Percentiles rank a stretch among this genome's conserved stretches.
These are phyloP conservation scores for Tolypocladium tundrense DNA, from an alignment of 2,329 filamentous ascomycete species.

Conservation along the genomic window DNA sequence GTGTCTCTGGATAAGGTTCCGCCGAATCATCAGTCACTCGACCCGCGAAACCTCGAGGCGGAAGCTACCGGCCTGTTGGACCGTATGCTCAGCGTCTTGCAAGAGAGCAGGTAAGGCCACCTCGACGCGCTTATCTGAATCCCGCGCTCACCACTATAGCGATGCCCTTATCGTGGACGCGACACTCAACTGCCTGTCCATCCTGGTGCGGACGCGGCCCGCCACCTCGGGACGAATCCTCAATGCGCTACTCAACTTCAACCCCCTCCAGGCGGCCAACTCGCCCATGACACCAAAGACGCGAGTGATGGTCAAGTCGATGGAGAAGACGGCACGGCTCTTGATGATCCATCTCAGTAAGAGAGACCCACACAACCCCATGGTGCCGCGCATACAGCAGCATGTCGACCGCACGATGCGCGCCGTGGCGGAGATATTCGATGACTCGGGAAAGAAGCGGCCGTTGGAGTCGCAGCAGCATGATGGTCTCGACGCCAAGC, in stretches of 20 bases:
- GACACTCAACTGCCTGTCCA: constrained; percentile 78
- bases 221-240: constrained; percentile 77
- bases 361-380: constrained; percentile 72
- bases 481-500: constrained; percentile 71
- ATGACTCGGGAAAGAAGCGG: constrained; percentile 71
- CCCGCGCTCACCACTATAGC: constrained; percentile 32
- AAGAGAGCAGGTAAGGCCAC: constrained; percentile 65
- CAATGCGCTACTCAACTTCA: constrained; percentile 79
- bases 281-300: constrained; percentile 67
- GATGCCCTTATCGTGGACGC: constrained; percentile 84
- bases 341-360: constrained; percentile 76
- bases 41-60: constrained; percentile 74
- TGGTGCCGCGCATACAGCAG: constrained; percentile 71
- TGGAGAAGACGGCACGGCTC: constrained; percentile 86
- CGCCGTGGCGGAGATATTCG: constrained; percentile 65
- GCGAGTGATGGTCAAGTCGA: constrained; percentile 78
- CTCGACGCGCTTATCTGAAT: not conserved
- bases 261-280: constrained; percentile 72
- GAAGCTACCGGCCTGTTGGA: constrained; percentile 88
- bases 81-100: constrained; percentile 72
- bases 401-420: constrained; percentile 76
- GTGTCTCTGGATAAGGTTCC: constrained; percentile 82
- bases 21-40: constrained; percentile 69
- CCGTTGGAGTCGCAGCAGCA: constrained; percentile 59
- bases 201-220: constrained; percentile 72